These are phyloP conservation scores for Prunus salicina DNA, from an alignment of 306 rosid genomes.

Conservation along the genomic window DNA sequence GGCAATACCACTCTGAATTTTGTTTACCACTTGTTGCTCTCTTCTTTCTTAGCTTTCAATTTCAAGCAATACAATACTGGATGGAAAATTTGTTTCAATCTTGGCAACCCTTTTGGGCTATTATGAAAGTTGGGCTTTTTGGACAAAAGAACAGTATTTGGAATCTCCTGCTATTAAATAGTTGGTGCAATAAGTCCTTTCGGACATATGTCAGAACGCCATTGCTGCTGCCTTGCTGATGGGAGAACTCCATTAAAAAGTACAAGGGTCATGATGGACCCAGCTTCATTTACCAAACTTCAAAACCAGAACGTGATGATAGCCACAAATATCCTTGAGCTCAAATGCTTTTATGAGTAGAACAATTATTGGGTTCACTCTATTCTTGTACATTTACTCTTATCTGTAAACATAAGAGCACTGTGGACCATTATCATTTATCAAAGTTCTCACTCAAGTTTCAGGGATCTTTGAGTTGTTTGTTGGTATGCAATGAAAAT, in stretches of 20 bases:
- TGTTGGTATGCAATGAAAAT: too few species aligned
- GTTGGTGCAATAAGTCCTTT: background rate
- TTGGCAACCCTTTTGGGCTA: too few species aligned
- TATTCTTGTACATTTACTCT: constrained; percentile 4
- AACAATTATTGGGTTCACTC: background rate
- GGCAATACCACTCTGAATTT: too few species aligned
- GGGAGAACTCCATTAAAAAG: background rate
- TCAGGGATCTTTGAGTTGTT: too few species aligned
- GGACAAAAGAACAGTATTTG: background rate
- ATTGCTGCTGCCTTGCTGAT: constrained; percentile 4
- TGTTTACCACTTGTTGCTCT: too few species aligned
- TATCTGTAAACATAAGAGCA: background rate
- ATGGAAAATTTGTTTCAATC: background rate
- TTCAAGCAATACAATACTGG: too few species aligned
- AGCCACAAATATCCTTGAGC: background rate
- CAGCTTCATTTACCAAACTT: background rate
- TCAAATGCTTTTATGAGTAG: background rate
- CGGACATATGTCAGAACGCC: constrained; percentile 1
- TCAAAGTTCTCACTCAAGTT: background rate
- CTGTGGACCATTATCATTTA: background rate
- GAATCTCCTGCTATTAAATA: background rate
- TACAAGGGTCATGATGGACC: background rate
- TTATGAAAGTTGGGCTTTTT: background rate
- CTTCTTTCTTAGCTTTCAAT: background rate
- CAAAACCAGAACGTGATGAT: background rate